Conservation (phyloP, 2,329 filamentous ascomycete species). For the Phaeoacremonium minimum region DNA sequence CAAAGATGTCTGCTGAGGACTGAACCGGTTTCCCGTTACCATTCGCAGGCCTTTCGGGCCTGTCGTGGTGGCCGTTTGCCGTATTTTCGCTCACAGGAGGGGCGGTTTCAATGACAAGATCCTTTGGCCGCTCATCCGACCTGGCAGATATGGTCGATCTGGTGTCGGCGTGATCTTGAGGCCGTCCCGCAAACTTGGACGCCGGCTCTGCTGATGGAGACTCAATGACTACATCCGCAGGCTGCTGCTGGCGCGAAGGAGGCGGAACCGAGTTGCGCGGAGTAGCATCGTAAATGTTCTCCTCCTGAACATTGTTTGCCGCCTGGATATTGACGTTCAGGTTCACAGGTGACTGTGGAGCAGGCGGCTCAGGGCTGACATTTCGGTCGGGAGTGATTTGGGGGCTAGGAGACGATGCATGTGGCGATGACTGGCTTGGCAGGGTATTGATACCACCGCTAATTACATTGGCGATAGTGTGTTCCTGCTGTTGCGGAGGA, state of each 20-base stretch:
- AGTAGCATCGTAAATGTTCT: conserved; percentile 27
- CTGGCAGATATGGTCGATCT: too few species aligned
- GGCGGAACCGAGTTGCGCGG: conserved; percentile 17
- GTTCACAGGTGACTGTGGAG: not conserved
- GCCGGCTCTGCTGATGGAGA: not conserved
- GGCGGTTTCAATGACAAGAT: not conserved
- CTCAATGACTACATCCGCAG: not conserved
- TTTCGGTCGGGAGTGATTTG: conserved; percentile 10
- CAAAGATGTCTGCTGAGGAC: conserved; percentile 26
- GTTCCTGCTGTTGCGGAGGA: conserved; percentile 2
- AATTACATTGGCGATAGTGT: not conserved
- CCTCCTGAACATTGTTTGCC: conserved; percentile 14
- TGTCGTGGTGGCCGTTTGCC: too few species aligned
- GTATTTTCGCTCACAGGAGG: conserved; percentile 8
- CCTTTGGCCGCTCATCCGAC: too few species aligned
- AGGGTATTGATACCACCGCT: not conserved
- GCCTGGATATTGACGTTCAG: conserved; percentile 11
- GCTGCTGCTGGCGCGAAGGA: not conserved
- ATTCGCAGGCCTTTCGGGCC: conserved; percentile 1
- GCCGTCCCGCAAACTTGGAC: not conserved
- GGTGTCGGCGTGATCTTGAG: too few species aligned
- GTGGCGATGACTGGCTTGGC: not conserved
- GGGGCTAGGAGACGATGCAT: conserved; percentile 9
- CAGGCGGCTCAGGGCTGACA: conserved; percentile 16
- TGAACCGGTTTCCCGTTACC: conserved; percentile 14